Conservation (phyloP, 75 land plant species). For the Picea sitchensis region DNA sequence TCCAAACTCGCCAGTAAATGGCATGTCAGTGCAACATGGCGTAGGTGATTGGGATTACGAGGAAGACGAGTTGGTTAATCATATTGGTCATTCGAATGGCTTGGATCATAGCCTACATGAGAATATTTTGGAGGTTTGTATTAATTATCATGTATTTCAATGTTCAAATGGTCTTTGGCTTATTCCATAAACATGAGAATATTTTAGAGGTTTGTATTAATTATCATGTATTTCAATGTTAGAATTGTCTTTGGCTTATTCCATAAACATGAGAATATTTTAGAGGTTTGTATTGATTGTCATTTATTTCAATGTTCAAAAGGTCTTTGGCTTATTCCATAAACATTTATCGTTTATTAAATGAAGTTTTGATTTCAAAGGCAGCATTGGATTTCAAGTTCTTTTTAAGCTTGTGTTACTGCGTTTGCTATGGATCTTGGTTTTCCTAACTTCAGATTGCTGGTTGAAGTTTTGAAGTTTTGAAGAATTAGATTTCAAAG, state of each 20-base stretch:
- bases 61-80: slow-evolving; percentile 40
- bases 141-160: slow-evolving; percentile 16
- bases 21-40: background rate
- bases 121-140: slow-evolving; percentile 15
- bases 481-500: slow-evolving; percentile 1
- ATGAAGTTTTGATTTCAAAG: background rate
- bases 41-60: slow-evolving; percentile 12
- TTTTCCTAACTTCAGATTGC: slow-evolving; percentile 65
- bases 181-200: background rate
- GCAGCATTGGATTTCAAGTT: background rate
- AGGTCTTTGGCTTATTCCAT: background rate
- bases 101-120: background rate
- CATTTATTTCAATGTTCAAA: slow-evolving; percentile 8
- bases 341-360: background rate
- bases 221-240: slow-evolving; percentile 12
- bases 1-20: background rate
- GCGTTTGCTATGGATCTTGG: background rate
- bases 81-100: slow-evolving; percentile 78
- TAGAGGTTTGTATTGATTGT: slow-evolving; percentile 13
- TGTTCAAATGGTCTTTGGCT: background rate
- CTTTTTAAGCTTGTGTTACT: background rate
- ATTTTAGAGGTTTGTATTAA: slow-evolving; percentile 17
- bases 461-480: slow-evolving; percentile 89
- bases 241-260: background rate
- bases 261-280: background rate